Evolutionary conservation across 2,329 filamentous ascomycete species (phyloP), one percentile per base, ranked within the genome.

Genomic region (Xylaria sp.): DNA sequence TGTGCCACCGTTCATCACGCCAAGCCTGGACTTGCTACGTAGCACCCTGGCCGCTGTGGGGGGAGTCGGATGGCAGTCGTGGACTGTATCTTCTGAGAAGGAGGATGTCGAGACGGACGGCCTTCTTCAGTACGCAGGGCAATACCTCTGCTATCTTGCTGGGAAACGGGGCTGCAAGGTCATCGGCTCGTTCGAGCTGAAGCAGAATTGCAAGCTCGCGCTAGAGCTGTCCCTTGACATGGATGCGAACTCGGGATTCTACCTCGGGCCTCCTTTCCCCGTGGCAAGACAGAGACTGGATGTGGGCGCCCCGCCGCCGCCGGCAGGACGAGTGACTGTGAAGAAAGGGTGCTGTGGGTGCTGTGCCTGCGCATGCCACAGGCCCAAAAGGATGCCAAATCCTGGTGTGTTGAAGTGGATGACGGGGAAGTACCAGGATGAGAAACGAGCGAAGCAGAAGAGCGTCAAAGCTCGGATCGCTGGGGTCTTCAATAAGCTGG

Each of bases 81-180:
- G 66, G 68, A 34, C 52, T n/a, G 20, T 12, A 7, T 61, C 68
- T 3, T 15, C 48, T 2, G 54, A 48, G 15, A 71, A 71, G 18
- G 63, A 68, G 23, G 65, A 65, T 10, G 48, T 72, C 34, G 62
- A 71, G 2, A 51, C 20, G 2, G 67, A 65, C 34, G 62, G 55
- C 18, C 32, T 68, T 1, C 10, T 74, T 7, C 39, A 56, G 28
- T 20, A 48, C 6, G 69, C 71, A 23, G 69, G 65, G 18, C 75
- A 75, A 60, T 76, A 68, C 63, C 73, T 76, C 34, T 73, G 70
- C 67, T 48, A 70, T 63, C 28, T 69, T 20, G 74, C 74, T 0
- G 75, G 75, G 12, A 63, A 50, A 58, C 67, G 69, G 10, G 6
- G 62, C 18, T 66, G 65, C 60, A 69, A 70, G 50, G 39, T 72